Evolutionary conservation across 2,329 filamentous ascomycete species (phyloP).

Genomic region (Epichloe gansuensis): DNA sequence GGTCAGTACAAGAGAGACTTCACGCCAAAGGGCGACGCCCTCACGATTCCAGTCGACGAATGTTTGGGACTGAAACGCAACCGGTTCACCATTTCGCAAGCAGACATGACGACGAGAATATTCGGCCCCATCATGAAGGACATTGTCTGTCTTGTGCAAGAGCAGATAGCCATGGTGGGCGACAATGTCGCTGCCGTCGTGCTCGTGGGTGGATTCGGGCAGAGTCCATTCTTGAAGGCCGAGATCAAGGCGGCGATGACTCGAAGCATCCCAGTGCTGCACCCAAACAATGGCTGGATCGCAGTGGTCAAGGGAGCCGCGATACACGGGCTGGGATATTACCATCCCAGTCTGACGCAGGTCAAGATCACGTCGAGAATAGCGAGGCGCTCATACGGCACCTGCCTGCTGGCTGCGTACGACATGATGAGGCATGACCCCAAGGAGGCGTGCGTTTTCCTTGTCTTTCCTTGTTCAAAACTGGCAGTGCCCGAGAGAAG

Average conservation of each 20-base stretch:
- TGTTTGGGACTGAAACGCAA: slow-evolving; percentile 22
- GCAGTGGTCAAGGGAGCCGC: slow-evolving; percentile 40
- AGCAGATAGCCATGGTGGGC: slow-evolving; percentile 25
- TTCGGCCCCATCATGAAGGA: slow-evolving; percentile 30
- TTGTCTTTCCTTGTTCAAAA: slow-evolving; percentile 1
- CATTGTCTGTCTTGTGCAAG: slow-evolving; percentile 29
- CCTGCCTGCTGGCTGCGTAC: slow-evolving; percentile 23
- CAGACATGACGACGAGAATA: slow-evolving; percentile 53
- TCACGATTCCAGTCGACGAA: slow-evolving; percentile 23
- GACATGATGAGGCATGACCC: slow-evolving; percentile 24
- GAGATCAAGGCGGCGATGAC: slow-evolving; percentile 25
- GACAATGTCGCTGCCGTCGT: slow-evolving; percentile 27
- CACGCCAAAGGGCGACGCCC: slow-evolving; percentile 22
- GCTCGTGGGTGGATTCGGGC: slow-evolving; percentile 37
- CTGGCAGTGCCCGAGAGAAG: no score
- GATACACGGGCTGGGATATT: slow-evolving; percentile 25
- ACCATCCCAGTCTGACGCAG: slow-evolving; percentile 16
- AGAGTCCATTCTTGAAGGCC: slow-evolving; percentile 31
- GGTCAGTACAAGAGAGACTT: slow-evolving; percentile 26
- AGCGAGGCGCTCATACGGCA: slow-evolving; percentile 25
- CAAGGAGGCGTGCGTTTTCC: slow-evolving; percentile 21
- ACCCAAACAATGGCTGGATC: slow-evolving; percentile 36
- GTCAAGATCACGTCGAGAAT: slow-evolving; percentile 23
- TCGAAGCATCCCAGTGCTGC: slow-evolving; percentile 28
- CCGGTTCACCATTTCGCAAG: slow-evolving; percentile 24